Evolutionary conservation across 148 eudicot genomes (phyloP).

Genomic region (Persicaria maculosa): DNA sequence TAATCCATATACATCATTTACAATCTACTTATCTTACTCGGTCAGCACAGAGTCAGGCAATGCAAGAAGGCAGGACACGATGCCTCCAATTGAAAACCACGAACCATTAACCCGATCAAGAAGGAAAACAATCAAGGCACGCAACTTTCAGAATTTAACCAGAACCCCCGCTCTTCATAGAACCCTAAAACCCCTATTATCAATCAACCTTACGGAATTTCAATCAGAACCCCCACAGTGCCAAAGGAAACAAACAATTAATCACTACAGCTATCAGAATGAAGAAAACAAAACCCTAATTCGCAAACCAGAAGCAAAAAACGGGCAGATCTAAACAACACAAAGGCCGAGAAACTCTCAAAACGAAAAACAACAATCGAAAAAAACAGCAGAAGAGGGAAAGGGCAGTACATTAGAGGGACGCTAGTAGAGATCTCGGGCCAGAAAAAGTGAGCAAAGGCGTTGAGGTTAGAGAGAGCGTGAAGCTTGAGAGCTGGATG

Average conservation of each 20-base stretch:
- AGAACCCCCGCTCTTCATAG: background rate
- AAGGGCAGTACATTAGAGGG: slow-evolving; percentile 46
- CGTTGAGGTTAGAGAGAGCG: slow-evolving; percentile 73
- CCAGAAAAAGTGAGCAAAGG: slow-evolving; percentile 68
- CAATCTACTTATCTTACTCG: background rate
- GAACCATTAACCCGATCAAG: background rate
- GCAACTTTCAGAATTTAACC: background rate
- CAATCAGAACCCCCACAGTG: background rate
- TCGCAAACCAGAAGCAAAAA: background rate
- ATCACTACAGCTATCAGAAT: background rate
- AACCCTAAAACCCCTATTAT: background rate
- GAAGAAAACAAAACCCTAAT: slow-evolving; percentile 2
- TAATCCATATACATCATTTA: no score
- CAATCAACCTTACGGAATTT: background rate
- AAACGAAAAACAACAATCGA: background rate
- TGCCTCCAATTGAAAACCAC: background rate
- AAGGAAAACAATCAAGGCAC: background rate
- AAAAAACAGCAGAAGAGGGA: background rate
- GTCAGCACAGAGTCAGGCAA: background rate
- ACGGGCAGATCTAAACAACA: background rate
- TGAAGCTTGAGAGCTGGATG: slow-evolving; percentile 62
- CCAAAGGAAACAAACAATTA: background rate
- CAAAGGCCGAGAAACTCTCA: background rate
- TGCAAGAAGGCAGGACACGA: background rate
- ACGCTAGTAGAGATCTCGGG: slow-evolving; percentile 89